Base-by-base conservation (phyloP, 2,329 filamentous ascomycete genomes). In the Chaetomium strumarium region DNA sequence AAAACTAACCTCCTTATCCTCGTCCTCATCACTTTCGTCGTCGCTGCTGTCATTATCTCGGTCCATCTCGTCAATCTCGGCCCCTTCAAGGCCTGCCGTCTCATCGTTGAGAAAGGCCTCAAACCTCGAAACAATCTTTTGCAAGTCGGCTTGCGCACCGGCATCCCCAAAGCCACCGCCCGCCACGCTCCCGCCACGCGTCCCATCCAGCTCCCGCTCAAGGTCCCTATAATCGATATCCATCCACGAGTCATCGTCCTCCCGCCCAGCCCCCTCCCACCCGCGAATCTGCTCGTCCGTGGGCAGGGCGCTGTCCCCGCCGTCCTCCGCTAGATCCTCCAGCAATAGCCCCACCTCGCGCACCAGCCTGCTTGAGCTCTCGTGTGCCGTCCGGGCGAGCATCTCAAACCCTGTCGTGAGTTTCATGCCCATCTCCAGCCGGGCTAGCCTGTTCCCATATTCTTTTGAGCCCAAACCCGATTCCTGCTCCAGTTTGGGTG, bases 81-180 rank as follows among this genome's bases (percentile, higher is more conserved):
- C 88, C 0, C 90, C 92, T 43, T 95, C 90, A 6, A 84, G 67
- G 1, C 88, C 91, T 0, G 90, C 90, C 42, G 78, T 79, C 11
- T 95, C 87, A 61, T 97, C 89, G 51, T 95, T 88, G 42, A 99
- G 70, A 62, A 99, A 97, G 12, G 86, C 77, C 64, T 96, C 90
- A 63, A 99, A 97, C n/a, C 90, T 82, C 43, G 88, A 86, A 0
- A 99, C 93, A 66, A 97, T 96, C 64, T 92, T 92, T 49, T 86
- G 84, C 19, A 99, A 74, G 65, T 96, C 86, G 5, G 83, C 82
- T 63, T 91, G 84, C 0, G 84, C 80, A 20, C 75, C 75, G 5
- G 78, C 72, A 64, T 90, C 83, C 1, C 85, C 86, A 63, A 88
- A 83, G 41, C 58, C 51, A 51, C 55, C 29, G 40, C 51, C n/a